These are phyloP conservation scores for Paraphaeosphaeria sporulosa DNA, from an alignment of 2,329 filamentous ascomycete genomes.

Conservation along the genomic window DNA sequence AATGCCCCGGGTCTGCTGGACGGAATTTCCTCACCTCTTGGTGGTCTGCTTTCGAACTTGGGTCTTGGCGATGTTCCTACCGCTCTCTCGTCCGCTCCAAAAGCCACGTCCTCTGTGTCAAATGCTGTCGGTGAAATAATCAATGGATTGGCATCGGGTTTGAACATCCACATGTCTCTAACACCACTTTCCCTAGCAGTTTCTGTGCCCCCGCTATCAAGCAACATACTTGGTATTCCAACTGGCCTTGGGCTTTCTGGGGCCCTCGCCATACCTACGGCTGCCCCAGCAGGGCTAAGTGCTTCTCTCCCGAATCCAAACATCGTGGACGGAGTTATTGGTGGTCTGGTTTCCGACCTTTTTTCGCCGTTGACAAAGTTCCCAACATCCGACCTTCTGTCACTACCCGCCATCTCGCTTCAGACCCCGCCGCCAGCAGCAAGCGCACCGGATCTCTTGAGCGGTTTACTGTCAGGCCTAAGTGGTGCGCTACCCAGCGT, in stretches of 20 bases:
- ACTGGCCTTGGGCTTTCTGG: not conserved
- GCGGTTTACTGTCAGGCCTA: not conserved
- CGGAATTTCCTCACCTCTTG: not conserved
- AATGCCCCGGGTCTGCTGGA: not conserved
- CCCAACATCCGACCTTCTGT: not conserved
- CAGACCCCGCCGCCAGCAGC: not conserved
- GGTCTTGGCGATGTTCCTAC: slow-evolving; percentile 2
- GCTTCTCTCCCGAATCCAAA: not conserved
- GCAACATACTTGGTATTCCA: not conserved
- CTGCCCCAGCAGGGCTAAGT: not conserved
- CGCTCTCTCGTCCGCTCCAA: not conserved
- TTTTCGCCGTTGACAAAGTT: not conserved
- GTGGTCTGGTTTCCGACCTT: not conserved
- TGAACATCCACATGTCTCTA: not conserved
- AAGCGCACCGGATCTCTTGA: not conserved
- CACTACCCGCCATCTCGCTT: not conserved
- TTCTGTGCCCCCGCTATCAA: not conserved
- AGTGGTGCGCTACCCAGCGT: slow-evolving; percentile 1
- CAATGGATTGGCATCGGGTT: not conserved
- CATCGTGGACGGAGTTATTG: not conserved
- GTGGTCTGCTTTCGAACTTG: not conserved
- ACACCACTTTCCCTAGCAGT: not conserved
- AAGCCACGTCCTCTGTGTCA: not conserved
- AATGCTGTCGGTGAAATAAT: not conserved
- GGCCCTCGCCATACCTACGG: not conserved